Conservation (phyloP, 1,284 basidiomycete genomes). For the Boletus calvinii region DNA sequence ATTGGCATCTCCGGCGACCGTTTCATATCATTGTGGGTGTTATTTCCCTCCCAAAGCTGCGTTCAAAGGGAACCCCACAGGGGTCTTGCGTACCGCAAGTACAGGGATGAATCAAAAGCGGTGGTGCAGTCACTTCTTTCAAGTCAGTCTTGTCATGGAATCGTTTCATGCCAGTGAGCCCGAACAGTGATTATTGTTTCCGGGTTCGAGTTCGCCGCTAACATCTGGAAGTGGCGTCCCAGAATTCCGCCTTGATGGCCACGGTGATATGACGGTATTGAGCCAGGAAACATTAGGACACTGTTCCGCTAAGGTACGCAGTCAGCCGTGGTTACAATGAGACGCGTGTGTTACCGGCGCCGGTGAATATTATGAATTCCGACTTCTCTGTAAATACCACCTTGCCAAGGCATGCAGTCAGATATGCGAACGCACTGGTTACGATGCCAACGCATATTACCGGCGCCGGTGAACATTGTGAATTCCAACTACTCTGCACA, state of each 20-base stretch:
- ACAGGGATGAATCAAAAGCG: too few relatives aligned
- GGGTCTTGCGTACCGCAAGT: not conserved
- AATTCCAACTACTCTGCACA: not conserved
- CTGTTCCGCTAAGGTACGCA: too few relatives aligned
- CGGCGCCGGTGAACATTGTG: not conserved
- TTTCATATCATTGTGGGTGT: not conserved
- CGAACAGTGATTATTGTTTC: too few relatives aligned
- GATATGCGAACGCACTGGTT: not conserved
- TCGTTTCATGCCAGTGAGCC: too few relatives aligned
- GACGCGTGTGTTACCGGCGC: not conserved
- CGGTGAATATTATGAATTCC: not conserved
- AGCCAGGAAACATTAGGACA: not conserved
- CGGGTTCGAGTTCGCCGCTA: too few relatives aligned
- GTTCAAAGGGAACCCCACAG: not conserved
- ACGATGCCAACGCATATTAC: not conserved
- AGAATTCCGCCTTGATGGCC: too few relatives aligned
- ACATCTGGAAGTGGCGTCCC: too few relatives aligned
- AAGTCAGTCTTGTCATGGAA: too few relatives aligned
- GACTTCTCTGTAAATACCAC: not conserved
- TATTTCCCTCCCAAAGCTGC: not conserved
- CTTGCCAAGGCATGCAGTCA: too few relatives aligned
- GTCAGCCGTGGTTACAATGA: not conserved
- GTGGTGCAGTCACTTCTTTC: too few relatives aligned
- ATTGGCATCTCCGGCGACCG: constrained; percentile 9
- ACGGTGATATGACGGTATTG: too few relatives aligned